Base-by-base conservation (phyloP, 2,329 filamentous ascomycete genomes). In the Lecanicillium sp. region DNA sequence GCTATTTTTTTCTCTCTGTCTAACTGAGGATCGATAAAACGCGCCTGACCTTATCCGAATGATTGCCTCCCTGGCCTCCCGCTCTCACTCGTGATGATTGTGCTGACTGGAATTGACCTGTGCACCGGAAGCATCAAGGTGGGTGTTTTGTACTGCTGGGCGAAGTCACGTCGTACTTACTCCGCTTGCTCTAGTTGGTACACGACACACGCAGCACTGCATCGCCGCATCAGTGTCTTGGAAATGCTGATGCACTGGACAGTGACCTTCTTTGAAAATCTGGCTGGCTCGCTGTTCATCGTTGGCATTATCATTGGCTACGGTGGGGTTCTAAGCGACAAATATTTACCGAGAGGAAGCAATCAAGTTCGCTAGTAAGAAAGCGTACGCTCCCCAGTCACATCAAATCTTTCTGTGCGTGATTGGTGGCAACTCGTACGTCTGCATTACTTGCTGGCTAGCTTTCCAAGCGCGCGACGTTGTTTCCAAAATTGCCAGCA, bases 391-490 rank as follows among this genome's bases (percentile, higher is more conserved):
- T 0, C 74, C 74, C 0, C 53, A 64, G 5, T 78, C 73, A 66
- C 71, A 75, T 51, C 66, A 71, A 49, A 73, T 78, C 40, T 76
- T 79, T 56, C 60, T 78, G 1, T 67, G 72, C 29, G 75, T 62
- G 5, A 76, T 79, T 44, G 71, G 74, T 17, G 71, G 68, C 52
- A 78, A 78, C 60, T 78, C 73, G 75, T 67, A 79, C 1, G 75
- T 79, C 11, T 76, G 73, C 53, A 62, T 78, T 37, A 73, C 72
- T 1, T 70, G 71, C 50, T 78, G 65, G 54, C 61, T 73, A 15
- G 65, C 63, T 7, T 60, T 71, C 23, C 70, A 71, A 50, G 70
- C 70, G 10, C 67, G 71, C 9, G 74, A 78, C 48, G 60, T 77
- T 21, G 64, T 66, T 30, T 72, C 69, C 17, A 79, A 79, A 55